Percentiles rank a stretch among this genome's conserved stretches.
Evolutionary conservation across 2,329 filamentous ascomycete species (phyloP).

Genomic region (Ceratocystiopsis sp.): DNA sequence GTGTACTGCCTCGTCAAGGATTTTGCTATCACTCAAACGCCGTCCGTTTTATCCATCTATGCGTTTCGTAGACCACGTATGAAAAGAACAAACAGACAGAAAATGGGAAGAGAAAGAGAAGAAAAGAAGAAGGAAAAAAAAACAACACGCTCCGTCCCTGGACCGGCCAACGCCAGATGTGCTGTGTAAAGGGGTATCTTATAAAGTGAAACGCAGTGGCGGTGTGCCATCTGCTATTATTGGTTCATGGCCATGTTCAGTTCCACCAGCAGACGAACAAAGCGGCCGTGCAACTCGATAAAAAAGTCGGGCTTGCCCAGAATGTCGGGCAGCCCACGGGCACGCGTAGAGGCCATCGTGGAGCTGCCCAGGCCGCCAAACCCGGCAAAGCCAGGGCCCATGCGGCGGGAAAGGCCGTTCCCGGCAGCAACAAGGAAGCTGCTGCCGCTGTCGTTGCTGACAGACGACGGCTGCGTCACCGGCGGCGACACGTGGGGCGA

Average conservation of each 20-base stretch:
- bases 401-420: slow-evolving; percentile 37
- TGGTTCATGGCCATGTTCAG: slow-evolving; percentile 33
- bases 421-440: slow-evolving; percentile 38
- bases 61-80: too few species aligned
- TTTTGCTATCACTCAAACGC: too few species aligned
- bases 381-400: slow-evolving; percentile 35
- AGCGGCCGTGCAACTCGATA: slow-evolving; percentile 45
- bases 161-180: not conserved
- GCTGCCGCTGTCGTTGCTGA: slow-evolving; percentile 21
- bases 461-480: slow-evolving; percentile 11
- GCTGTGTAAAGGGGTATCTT: not conserved
- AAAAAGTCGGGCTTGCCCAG: slow-evolving; percentile 53
- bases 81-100: not conserved
- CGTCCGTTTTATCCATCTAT: too few species aligned
- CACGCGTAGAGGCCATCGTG: slow-evolving; percentile 35
- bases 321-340: slow-evolving; percentile 46
- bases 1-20: too few species aligned
- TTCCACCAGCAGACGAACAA: slow-evolving; percentile 45
- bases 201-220: not conserved
- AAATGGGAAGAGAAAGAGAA: not conserved
- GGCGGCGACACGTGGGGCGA: slow-evolving; percentile 10
- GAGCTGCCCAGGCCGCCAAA: slow-evolving; percentile 36
- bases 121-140: not conserved
- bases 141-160: too few species aligned
- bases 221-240: not conserved